Evolutionary conservation across 75 land plant species (phyloP), one percentile per base, ranked within the genome.

Genomic region (Ceratopteris richardii): DNA sequence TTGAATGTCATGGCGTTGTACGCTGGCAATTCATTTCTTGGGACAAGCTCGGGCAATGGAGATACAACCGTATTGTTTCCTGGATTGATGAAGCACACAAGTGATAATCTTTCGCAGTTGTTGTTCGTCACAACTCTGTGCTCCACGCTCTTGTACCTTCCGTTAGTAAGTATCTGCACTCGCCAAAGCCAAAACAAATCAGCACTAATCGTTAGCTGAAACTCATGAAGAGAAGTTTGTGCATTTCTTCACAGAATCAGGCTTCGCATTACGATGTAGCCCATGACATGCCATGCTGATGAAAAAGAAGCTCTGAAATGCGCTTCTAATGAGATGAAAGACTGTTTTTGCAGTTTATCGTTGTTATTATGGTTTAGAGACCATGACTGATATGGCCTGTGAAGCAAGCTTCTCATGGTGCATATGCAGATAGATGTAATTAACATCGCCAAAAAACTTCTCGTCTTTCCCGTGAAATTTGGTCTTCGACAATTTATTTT

Each of bases 111-210:
- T 30, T 52, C 69, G 13, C 54, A 51, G 0, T 72, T 69, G 41
- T 66, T 66, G 74, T 51, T 76, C 62, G 76, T 70, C 26, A 73
- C 16, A 19, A 64, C 73, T 20, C 80, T 61, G 54, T 83, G 86
- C 48, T 81, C 69, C 69, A 83, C 76, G 67, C 86, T 83, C 66
- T 80, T 80, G 68, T 80, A 83, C 61, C 44, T 68, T 0, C 86
- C 83, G 56, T 80, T 83, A 57, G 72, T 83, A 44, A 75, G 29
- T 1, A 79, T 62, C 82, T 82, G 56, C 28, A 59, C 17, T 31
- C 47, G 19, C 6, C 14, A 26, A 3, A 6, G 7, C 31, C 4
- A 21, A n/a, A 29, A n/a, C 7, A 26, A 26, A 22, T 26, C 4
- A 29, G 27, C 21, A 26, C 7, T n/a, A n/a, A n/a, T n/a, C n/a